Base-by-base conservation (phyloP, 805 yeast genomes). In the Blastobotrys robertii region DNA sequence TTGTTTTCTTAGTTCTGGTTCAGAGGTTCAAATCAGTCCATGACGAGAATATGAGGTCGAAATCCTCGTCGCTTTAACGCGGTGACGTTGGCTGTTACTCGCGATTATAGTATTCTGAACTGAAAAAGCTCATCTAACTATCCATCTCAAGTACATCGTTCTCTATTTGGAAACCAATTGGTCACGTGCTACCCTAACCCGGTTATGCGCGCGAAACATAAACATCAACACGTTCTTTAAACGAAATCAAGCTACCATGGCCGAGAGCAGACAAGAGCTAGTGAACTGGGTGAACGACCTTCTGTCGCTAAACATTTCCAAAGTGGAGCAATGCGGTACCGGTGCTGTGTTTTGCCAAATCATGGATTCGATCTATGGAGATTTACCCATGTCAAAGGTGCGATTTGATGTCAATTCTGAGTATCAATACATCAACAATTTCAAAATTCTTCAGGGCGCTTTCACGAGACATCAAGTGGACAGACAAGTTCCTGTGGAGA, bases 261-360 rank as follows among this genome's bases (percentile, higher is more conserved):
- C 84, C 4, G 94, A 84, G 54, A 84, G 95, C 6, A 76, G 97
- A 53, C 76, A 80, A 36, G 96, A 86, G 53, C 71, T 92, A 12
- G 64, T 92, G 44, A 73, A 72, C 43, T 92, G 97, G 97, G 69
- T 92, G 51, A 90, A 90, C 56, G 69, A 74, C 35, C 72, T 84
- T 2, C 68, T 86, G 38, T 73, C 73, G 36, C 62, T 87, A 34
- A 68, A 77, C 48, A 76, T 84, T 54, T 69, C 77, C 31, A 85
- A 83, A 58, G 81, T 92, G 1, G 98, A 92, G 58, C 88, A 88
- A 62, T 81, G 96, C 58, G 99, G 99, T 12, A 76, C 83, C 2
- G 99, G 99, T 2, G 96, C 96, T 1, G 90, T 86, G 1, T 90
- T 85, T 59, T 87, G 97, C 62, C 96, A 88, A 65, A 73, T 92